Base-by-base conservation (phyloP, 176 grass and related monocot species). In the Carex cristatella region DNA sequence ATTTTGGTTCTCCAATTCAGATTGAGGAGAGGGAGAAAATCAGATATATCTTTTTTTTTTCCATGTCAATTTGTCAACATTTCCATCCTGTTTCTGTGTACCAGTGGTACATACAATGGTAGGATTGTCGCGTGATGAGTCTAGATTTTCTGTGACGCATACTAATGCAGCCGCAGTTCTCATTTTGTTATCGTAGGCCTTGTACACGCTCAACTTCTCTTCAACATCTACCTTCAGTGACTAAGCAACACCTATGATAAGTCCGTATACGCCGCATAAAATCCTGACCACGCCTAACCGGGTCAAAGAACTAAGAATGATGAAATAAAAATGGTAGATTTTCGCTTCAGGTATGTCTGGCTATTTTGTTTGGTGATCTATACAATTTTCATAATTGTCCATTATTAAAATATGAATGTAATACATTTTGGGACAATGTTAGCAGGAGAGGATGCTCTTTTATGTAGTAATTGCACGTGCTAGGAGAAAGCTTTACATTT, bases 401-500 rank as follows among this genome's bases (percentile, higher is more conserved):
- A 37, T 44, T 81, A 61, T 60, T 81, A 49, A 82, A 46, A 23
- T 49, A 40, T 54, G 42, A 82, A 81, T 23, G 23, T 23, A 23
- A 51, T 62, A 44, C 33, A 83, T 33, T 18, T 83, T 69, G 33
- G 16, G 28, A 14, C 40, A 32, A 81, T 88, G 89, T 80, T 80
- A 97, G 95, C 92, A 97, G 89, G 95, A 97, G 70, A 89, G 95
- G 66, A 91, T 92, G 60, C 77, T 97, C 65, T 91, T 97, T 46
- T 97, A 97, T 87, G 95, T 97, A 67, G 92, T 92, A 44, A 97
- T 97, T 89, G 91, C 95, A 53, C 87, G 95, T 82, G 89, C 95
- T 90, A 86, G 89, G 86, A 97, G 90, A 81, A 94, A 90, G 77
- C 61, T 97, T 75, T 91, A 90, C 67, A 93, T 94, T 82, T 86